Base-by-base conservation (phyloP, 1,139 yeast species). In the Pichia sp. region DNA sequence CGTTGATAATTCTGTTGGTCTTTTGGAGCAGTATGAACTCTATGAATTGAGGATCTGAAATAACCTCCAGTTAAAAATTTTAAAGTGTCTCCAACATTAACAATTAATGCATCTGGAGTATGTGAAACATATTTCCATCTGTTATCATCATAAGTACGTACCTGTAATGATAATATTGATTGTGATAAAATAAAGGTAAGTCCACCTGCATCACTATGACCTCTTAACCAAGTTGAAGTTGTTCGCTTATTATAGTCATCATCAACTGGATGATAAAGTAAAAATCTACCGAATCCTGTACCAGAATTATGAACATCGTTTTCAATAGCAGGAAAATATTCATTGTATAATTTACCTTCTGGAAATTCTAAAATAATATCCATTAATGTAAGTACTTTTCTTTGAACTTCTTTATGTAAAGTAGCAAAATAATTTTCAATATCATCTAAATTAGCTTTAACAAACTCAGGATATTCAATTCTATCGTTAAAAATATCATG, bases 121-220 rank as follows among this genome's bases (percentile, higher is more conserved):
- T 74, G 77, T 29, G 64, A 63, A 22, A 74, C 76, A 54, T 69
- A 74, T 45, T 61, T 67, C 78, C 78, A 74, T n/a, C 64, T 57
- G 1, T 74, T 73, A 23, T 71, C 65, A 42, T 58, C 66, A 50
- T 69, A 69, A 49, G 74, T 77, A 48, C 70, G 62, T 40, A 74
- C 72, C 51, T 74, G 79, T 35, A 74, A 61, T 6, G 78, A 67
- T n/a, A 71, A 56, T 49, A 73, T 71, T 8, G 78, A 75, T 55
- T 72, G 76, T 38, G 74, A 69, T 3, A 73, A 66, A 30, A 74
- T 71, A 45, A 74, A 73, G 0, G 78, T 68, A 46, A 74, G 68
- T 0, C 71, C 78, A 42, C 72, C 66, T 35, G 69, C 66, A 56
- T 74, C 79, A 12, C 76, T 69, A 49, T 74, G 79, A 1, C 79